phyloP scores from a whole-genome alignment of 2,329 filamentous ascomycete genomes.

The Penicillium paneum region DNA sequence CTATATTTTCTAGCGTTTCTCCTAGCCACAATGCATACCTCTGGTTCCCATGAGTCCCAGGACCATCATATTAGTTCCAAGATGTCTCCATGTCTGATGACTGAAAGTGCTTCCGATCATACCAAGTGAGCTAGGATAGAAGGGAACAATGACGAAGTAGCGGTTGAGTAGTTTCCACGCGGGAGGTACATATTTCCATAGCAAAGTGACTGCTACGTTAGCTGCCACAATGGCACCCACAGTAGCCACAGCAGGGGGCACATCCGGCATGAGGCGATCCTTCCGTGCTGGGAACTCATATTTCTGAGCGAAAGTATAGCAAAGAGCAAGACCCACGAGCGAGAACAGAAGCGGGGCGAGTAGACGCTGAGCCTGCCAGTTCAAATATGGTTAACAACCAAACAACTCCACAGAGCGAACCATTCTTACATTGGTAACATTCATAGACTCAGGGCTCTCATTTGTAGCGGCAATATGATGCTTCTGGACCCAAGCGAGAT shows the following conservation, averaged over 20 bases:
- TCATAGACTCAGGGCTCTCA: slow-evolving; percentile 32
- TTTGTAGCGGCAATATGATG: slow-evolving; percentile 40
- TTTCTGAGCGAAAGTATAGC: slow-evolving; percentile 46
- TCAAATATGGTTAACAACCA: background rate
- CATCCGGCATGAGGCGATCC: slow-evolving; percentile 50
- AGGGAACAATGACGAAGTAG: slow-evolving; percentile 53
- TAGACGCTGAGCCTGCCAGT: slow-evolving; percentile 43
- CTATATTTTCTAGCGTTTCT: background rate
- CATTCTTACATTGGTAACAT: slow-evolving; percentile 36
- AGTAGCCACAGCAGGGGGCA: slow-evolving; percentile 52
- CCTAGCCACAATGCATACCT: slow-evolving; percentile 30
- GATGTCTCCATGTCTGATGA: slow-evolving; percentile 54
- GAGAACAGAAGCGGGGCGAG: slow-evolving; percentile 44
- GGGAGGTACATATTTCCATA: slow-evolving; percentile 52
- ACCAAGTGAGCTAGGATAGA: slow-evolving; percentile 52
- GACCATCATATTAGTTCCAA: slow-evolving; percentile 53
- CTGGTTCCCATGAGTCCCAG: slow-evolving; percentile 55
- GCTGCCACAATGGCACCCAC: slow-evolving; percentile 49
- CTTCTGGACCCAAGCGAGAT: slow-evolving; percentile 44
- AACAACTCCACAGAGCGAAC: background rate
- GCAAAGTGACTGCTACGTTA: slow-evolving; percentile 51
- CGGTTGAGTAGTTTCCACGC: slow-evolving; percentile 56
- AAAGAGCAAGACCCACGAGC: slow-evolving; percentile 40
- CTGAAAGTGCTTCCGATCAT: slow-evolving; percentile 56
- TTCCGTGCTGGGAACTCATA: slow-evolving; percentile 49